Evolutionary conservation across 202 grass and related monocot genomes (phyloP).

Genomic region (Digitaria exilis): DNA sequence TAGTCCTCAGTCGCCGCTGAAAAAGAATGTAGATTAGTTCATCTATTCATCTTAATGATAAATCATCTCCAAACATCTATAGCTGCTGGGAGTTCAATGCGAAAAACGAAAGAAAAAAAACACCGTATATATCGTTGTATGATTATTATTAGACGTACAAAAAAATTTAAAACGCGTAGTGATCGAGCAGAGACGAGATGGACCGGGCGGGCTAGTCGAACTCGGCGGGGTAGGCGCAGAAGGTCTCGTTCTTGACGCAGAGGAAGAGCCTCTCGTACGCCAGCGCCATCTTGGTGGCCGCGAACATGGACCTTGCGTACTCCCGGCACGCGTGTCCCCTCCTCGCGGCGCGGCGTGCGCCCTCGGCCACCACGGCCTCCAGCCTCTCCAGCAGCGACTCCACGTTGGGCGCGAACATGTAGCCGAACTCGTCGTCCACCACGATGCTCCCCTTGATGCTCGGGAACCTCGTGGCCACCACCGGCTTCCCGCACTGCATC

Average conservation of each 20-base stretch:
- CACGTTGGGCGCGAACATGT: constrained; percentile 95
- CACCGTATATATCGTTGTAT: neutral
- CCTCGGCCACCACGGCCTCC: constrained; percentile 77
- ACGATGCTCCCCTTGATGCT: constrained; percentile 96
- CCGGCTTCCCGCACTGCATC: constrained; percentile 99
- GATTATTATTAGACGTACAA: constrained; percentile 41
- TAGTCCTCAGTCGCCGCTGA: neutral
- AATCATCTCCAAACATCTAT: neutral
- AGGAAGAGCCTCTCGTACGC: constrained; percentile 94
- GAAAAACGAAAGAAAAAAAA: neutral
- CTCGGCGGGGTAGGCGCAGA: constrained; percentile 66
- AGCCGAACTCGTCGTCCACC: constrained; percentile 87
- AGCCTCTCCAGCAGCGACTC: constrained; percentile 77
- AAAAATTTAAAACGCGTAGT: neutral
- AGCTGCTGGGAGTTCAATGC: neutral
- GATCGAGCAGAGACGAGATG: neutral
- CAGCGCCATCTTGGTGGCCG: constrained; percentile 86
- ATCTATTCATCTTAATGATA: constrained; percentile 18
- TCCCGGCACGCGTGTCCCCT: constrained; percentile 70
- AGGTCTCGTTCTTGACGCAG: constrained; percentile 87
- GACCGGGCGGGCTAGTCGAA: constrained; percentile 33
- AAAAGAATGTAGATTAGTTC: neutral
- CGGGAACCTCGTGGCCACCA: constrained; percentile 83
- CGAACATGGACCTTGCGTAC: constrained; percentile 89
- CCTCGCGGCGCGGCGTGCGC: constrained; percentile 50